Evolutionary conservation across 805 yeast genomes (phyloP), one percentile per base, ranked within the genome.

Genomic region (Cyberlindnera suaveolens): DNA sequence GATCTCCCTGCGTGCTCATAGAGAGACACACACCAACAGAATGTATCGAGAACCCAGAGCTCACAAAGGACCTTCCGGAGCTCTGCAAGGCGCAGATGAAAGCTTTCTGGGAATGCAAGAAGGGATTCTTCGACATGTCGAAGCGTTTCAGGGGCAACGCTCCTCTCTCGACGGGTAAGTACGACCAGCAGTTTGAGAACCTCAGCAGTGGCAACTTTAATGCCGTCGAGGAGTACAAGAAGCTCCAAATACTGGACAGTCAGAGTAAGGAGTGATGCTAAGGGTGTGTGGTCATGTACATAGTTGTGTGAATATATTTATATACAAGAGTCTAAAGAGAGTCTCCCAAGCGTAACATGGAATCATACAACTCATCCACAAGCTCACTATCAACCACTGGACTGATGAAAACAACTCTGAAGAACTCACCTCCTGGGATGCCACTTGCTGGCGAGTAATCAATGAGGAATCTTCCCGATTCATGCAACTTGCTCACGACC

Each of bases 71-170:
- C 37, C 66, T 91, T 20, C 99, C 99, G 1, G 95, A 86, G 58
- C 73, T 88, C 34, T 91, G 99, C 57, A 74, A 79, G 41, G 89
- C 93, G 13, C 87, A 87, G 55, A 77, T 90, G 70, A 73, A 80
- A 50, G 84, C 95, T 5, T 91, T 86, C 59, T 70, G 90, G 70
- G 96, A 90, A 46, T 91, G 99, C 67, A 85, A 84, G 51, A 77
- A 83, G 56, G 98, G 98, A 11, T 82, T 83, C 57, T 85, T 90
- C 42, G 97, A 90, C 56, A 85, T 89, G 88, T 66, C 90, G 4
- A 90, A 88, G 61, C 75, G 99, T 52, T 85, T 91, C 66, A 73
- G 88, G 58, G 98, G 98, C 4, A 91, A 91, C 58, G 99, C 95
- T 1, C 89, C 97, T 0, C 66, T 86, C 35, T 87, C 96, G 11